These are phyloP conservation scores for Protomyces arabidopsidicola DNA, from an alignment of 1,139 yeast species.

Conservation along the genomic window DNA sequence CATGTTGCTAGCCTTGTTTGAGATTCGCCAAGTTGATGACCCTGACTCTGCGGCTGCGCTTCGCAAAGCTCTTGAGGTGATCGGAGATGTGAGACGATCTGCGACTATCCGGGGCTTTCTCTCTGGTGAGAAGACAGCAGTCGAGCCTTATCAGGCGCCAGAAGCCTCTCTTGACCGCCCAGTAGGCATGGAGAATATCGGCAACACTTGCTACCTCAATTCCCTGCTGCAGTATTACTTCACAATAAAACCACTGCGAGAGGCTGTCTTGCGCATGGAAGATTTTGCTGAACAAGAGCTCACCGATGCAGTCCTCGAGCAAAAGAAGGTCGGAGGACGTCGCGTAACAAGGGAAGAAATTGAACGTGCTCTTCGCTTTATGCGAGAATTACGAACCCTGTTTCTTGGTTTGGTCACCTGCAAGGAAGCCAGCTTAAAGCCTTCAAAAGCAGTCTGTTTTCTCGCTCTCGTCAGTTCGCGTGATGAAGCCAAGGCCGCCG, in stretches of 20 bases:
- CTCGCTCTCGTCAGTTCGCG: constrained; percentile 55
- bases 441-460: constrained; percentile 79
- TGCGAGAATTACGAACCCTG: constrained; percentile 62
- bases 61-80: constrained; percentile 50
- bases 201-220: constrained; percentile 85
- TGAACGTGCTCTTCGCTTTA: constrained; percentile 73
- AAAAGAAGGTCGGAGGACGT: constrained; percentile 75
- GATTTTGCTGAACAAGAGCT: constrained; percentile 37
- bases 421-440: constrained; percentile 62
- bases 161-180: constrained; percentile 51
- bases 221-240: constrained; percentile 84
- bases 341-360: constrained; percentile 68
- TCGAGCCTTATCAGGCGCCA: constrained; percentile 5
- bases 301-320: constrained; percentile 34
- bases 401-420: constrained; percentile 68
- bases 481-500: constrained; percentile 31
- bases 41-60: constrained; percentile 37
- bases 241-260: constrained; percentile 74
- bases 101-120: constrained; percentile 35
- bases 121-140: constrained; percentile 33
- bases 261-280: constrained; percentile 56
- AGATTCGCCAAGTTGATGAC: constrained; percentile 28
- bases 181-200: constrained; percentile 78
- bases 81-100: constrained; percentile 46
- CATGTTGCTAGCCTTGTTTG: constrained; percentile 20